These are phyloP conservation scores for Rhizopogon sp. DNA, from an alignment of 768 basidiomycete species.

Conservation along the genomic window DNA sequence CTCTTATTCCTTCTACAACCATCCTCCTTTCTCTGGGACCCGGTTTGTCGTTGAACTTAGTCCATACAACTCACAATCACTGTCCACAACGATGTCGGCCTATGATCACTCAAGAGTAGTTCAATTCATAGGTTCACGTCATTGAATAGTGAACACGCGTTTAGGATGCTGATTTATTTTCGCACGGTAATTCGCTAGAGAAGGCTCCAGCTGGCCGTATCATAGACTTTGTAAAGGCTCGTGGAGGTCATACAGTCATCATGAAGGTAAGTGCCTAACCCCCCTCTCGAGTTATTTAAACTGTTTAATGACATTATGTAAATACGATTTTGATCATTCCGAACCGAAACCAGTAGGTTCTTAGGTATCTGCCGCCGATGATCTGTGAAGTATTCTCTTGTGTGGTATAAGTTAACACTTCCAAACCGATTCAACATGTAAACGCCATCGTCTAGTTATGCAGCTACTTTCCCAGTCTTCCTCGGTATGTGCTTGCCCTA, in stretches of 20 bases:
- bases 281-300: no score
- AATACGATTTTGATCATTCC: no score
- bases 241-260: no score
- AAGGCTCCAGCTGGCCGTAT: no score
- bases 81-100: constrained; percentile 21
- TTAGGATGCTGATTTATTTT: constrained; percentile 9
- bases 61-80: constrained; percentile 2
- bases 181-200: constrained; percentile 87
- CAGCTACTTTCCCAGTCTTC: background rate
- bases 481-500: background rate
- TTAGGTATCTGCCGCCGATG: background rate
- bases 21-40: constrained; percentile 7
- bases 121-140: constrained; percentile 54
- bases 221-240: no score
- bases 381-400: background rate
- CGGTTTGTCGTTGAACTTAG: constrained; percentile 1
- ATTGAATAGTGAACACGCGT: constrained; percentile 3
- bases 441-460: background rate
- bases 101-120: constrained; percentile 58
- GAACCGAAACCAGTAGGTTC: background rate
- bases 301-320: no score
- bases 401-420: background rate
- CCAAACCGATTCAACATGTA: no score
- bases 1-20: constrained; percentile 17
- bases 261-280: no score